These are phyloP conservation scores for Termitomyces titanicus DNA, from an alignment of 768 basidiomycete species.

Conservation along the genomic window DNA sequence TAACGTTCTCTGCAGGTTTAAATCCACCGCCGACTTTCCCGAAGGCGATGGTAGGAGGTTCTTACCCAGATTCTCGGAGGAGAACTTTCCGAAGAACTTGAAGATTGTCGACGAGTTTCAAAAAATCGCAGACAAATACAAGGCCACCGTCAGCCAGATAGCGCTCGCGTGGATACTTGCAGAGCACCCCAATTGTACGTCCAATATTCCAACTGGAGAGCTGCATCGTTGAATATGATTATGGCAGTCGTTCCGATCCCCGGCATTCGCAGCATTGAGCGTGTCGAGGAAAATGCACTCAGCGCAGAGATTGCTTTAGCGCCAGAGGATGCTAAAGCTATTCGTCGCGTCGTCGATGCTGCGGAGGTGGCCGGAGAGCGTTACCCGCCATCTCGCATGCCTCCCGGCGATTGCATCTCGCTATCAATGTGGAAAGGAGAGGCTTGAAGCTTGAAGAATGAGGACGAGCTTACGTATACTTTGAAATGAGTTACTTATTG, in stretches of 20 bases:
- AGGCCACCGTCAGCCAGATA: constrained; percentile 39
- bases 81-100: constrained; percentile 40
- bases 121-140: constrained; percentile 28
- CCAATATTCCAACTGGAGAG: background rate
- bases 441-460: too few species aligned
- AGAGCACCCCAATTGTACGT: constrained; percentile 17
- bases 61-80: constrained; percentile 25
- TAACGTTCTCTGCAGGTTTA: too few species aligned
- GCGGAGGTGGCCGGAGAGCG: constrained; percentile 19
- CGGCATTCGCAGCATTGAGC: constrained; percentile 13
- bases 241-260: constrained; percentile 24
- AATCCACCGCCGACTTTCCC: constrained; percentile 5
- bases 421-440: constrained; percentile 15
- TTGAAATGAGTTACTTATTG: too few species aligned
- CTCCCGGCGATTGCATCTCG: constrained; percentile 18
- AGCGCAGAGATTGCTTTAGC: constrained; percentile 16
- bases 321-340: constrained; percentile 18
- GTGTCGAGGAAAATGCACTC: constrained; percentile 21
- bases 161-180: constrained; percentile 45
- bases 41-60: background rate
- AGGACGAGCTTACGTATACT: too few species aligned
- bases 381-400: constrained; percentile 14
- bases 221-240: background rate
- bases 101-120: constrained; percentile 30
- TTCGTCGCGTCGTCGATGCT: constrained; percentile 16